Evolutionary conservation across 2,329 filamentous ascomycete species (phyloP), one percentile per base, ranked within the genome.

Genomic region (Polychaeton citri): DNA sequence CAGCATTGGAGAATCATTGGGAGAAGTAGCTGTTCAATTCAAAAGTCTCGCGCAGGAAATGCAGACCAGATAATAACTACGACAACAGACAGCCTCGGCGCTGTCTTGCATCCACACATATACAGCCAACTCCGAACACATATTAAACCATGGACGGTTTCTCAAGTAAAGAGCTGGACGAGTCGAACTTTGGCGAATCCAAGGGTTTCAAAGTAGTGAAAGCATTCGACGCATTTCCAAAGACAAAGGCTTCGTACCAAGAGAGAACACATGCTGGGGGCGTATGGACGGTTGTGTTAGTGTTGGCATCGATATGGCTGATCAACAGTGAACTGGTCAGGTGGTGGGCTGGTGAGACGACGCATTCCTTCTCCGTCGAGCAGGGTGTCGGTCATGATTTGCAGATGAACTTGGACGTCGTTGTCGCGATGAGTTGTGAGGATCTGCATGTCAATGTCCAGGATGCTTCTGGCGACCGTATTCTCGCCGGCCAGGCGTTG

Each of bases 141-240:
- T n/a, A n/a, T n/a, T n/a, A n/a, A n/a, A 19, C 30, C 5, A 90
- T 93, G 84, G 83, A 90, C 71, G 81, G 80, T 52, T 87, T 80
- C 64, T 68, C 76, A 49, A 71, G 79, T 43, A 70, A 74, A 48
- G 68, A 68, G 47, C 71, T 87, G 49, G 72, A 86, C 53, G 86
- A 94, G 51, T 80, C 81, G 58, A 66, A 74, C 44, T 94, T 94
- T 64, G 81, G 74, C 53, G 78, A 83, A 49, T 79, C 79, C 55
- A 69, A 68, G 38, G 70, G 74, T 38, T 51, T 69, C 39, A 61
- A 58, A 36, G 59, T 69, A 38, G 63, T 93, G 52, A 79, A 79
- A 60, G 86, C 88, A 40, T 98, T 98, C 62, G 90, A 98, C 67
- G 88, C 87, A 46, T 98, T 98, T 60, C 88, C 90, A 47, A 96